Conservation (phyloP, 2,329 filamentous ascomycete genomes). For the Curvularia sp. region DNA sequence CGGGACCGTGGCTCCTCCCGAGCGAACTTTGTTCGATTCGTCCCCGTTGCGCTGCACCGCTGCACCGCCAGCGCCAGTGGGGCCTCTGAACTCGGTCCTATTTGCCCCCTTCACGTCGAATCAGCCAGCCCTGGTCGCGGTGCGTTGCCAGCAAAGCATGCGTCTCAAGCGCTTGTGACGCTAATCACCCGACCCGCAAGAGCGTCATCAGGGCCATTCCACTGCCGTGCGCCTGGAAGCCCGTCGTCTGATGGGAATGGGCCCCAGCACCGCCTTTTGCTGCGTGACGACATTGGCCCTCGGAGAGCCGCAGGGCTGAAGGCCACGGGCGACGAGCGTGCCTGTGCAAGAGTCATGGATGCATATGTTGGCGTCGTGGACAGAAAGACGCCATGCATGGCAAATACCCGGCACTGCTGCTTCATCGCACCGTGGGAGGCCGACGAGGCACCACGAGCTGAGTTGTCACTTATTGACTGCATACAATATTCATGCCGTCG, state of each 20-base stretch:
- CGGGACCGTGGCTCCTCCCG: conserved; percentile 44
- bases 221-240: conserved; percentile 40
- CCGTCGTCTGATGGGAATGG: conserved; percentile 23
- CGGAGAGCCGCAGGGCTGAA: conserved; percentile 14
- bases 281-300: conserved; percentile 33
- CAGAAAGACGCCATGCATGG: neutral
- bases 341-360: neutral
- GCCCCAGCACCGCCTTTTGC: conserved; percentile 8
- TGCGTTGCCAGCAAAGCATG: conserved; percentile 50
- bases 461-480: conserved; percentile 38
- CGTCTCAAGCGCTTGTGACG: conserved; percentile 41
- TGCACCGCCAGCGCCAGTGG: conserved; percentile 29
- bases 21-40: conserved; percentile 42
- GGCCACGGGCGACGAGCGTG: too few relatives aligned
- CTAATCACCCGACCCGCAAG: conserved; percentile 34
- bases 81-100: conserved; percentile 16
- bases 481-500: conserved; percentile 34
- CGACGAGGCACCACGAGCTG: conserved; percentile 10
- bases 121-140: conserved; percentile 18
- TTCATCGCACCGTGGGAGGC: neutral
- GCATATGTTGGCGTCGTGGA: neutral
- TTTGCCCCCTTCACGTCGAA: neutral
- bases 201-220: conserved; percentile 28
- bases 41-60: conserved; percentile 14
- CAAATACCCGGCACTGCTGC: conserved; percentile 21